Base-by-base conservation (phyloP, 148 eudicot genomes). In the Rhododendron griersonianum region DNA sequence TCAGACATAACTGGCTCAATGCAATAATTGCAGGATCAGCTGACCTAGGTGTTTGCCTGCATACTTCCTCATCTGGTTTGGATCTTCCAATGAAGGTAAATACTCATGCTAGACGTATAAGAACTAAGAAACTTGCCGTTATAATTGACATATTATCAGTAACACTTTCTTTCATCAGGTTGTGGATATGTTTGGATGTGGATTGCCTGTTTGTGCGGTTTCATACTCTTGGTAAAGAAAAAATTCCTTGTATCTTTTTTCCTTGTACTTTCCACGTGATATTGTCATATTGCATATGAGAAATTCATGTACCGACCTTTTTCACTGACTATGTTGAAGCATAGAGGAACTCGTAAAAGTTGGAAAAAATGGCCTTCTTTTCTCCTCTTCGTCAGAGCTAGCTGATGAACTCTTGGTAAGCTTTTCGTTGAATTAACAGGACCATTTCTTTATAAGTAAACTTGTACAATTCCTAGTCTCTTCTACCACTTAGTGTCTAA, bases 141-240 rank as follows among this genome's bases (percentile, higher is more conserved):
- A 3, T 67, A n/a, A 67, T 11, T 25, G 33, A 16, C 33, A 0
- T 10, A 67, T 10, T 67, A 25, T 67, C 74, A 67, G 28, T 67
- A 25, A n/a, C 74, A n/a, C 16, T 67, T 67, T 67, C 41, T 84
- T 61, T 47, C 77, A 81, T 84, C 88, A 96, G 99, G 98, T 97
- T 79, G 99, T 97, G 47, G 99, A 97, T 91, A 97, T 97, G 99
- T 97, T 97, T 91, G 99, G 98, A 30, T 97, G 98, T 91, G 98
- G 99, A 76, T 87, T 97, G 74, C 99, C 99, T n/a, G 98, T 97
- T 81, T 97, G 98, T 80, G 99, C 99, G 76, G 96, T 92, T 86
- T 95, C 99, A 23, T 97, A 97, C 90, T 97, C 99, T 65, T 97
- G 99, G 99, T 96, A 94, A 88, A 69, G 35, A 67, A 67, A 67